Base-by-base conservation (phyloP, 2,329 filamentous ascomycete species). In the Phaeosphaeriaceae sp. region DNA sequence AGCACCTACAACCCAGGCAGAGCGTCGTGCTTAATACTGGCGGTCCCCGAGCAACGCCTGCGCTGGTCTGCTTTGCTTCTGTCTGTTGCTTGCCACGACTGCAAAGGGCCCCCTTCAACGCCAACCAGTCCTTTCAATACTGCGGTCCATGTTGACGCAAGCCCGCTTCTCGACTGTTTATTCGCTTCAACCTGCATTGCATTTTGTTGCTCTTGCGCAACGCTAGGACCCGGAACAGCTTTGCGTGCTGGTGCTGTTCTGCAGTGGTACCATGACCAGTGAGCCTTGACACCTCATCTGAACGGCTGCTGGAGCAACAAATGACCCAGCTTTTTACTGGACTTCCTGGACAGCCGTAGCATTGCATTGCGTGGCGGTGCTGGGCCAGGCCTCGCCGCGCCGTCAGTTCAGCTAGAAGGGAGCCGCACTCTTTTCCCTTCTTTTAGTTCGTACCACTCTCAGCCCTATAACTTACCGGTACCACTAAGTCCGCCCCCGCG, bases 21-120 rank as follows among this genome's bases (percentile, higher is more conserved):
- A 58, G 56, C 61, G 60, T 58, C 57, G 59, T 69, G 64, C 65
- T 73, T 74, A 71, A 75, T 73, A 69, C 67, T 71, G 68, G 66
- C 60, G 54, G 59, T 67, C 72, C 72, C 72, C 68, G 61, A 54
- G 28, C 46, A 23, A 35, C 23, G 23, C 23, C 47, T 52, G 32
- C 49, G 32, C 22, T 52, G 49, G 47, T 47, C 47, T 49, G 47
- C 24, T 49, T 30, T 49, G 47, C 47, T 49, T 30, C 60, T 67
- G 58, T 57, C 60, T 59, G 56, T 61, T 63, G 62, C 59, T 59
- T 59, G 44, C 47, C 24, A 17, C 47, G 13, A 24, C 22, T 30
- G 47, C 22, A 30, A 24, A 30, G 24, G 15, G 9, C 24, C 13
- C 46, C 23, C 23, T 55, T 30, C 55, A 35, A 35, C 49, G 28